phyloP scores from a whole-genome alignment of 352 stramenopile species.

The Pythium aristosporum region DNA sequence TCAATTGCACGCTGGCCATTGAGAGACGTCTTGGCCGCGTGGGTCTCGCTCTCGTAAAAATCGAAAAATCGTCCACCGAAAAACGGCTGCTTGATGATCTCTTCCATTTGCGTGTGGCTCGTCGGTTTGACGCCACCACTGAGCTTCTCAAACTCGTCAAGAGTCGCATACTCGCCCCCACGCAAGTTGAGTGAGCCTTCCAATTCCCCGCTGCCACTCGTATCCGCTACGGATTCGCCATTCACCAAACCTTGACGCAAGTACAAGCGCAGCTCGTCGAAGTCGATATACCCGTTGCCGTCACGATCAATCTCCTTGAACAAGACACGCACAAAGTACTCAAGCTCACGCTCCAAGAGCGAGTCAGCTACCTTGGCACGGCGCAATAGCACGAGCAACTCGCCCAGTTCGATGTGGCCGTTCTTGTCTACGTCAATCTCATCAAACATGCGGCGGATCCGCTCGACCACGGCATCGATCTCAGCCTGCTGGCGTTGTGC shows the following conservation, averaged over 20 bases:
- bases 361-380: slow-evolving; percentile 34
- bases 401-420: slow-evolving; percentile 38
- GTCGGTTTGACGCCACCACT: slow-evolving; percentile 28
- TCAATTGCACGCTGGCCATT: slow-evolving; percentile 29
- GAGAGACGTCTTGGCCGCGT: slow-evolving; percentile 16
- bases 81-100: slow-evolving; percentile 23
- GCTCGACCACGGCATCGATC: slow-evolving; percentile 32
- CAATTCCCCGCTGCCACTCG: slow-evolving; percentile 27
- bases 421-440: slow-evolving; percentile 40
- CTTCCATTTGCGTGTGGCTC: slow-evolving; percentile 28
- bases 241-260: slow-evolving; percentile 25
- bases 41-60: slow-evolving; percentile 33
- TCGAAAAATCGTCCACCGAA: slow-evolving; percentile 34
- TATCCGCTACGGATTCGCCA: slow-evolving; percentile 16
- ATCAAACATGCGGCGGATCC: slow-evolving; percentile 37
- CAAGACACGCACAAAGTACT: slow-evolving; percentile 32
- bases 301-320: slow-evolving; percentile 87
- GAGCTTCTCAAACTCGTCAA: slow-evolving; percentile 35
- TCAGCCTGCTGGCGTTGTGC: slow-evolving; percentile 26
- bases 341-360: slow-evolving; percentile 33
- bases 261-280: slow-evolving; percentile 88
- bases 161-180: slow-evolving; percentile 34
- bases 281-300: slow-evolving; percentile 82
- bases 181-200: slow-evolving; percentile 38
- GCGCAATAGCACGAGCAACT: slow-evolving; percentile 33